Percentiles rank a stretch among this genome's conserved stretches.
These are phyloP conservation scores for Sporopachydermia quercuum DNA, from an alignment of 805 yeast species.

Conservation along the genomic window DNA sequence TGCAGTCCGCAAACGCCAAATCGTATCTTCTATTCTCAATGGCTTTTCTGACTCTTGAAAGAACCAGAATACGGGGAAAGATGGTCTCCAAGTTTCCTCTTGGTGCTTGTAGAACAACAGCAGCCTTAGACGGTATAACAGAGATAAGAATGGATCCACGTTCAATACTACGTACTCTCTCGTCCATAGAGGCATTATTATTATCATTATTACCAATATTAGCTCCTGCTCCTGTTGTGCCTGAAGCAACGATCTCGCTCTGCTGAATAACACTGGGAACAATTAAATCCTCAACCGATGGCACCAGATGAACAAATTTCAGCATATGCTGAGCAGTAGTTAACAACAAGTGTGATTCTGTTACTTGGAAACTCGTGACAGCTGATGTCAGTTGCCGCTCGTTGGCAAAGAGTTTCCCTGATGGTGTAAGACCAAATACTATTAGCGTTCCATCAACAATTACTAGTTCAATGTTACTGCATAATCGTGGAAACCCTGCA, in stretches of 20 bases:
- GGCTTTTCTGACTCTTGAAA: slow-evolving; percentile 62
- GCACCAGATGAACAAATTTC: slow-evolving; percentile 60
- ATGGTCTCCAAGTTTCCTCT: slow-evolving; percentile 94
- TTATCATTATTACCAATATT: slow-evolving; percentile 14
- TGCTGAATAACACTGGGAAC: too few species aligned
- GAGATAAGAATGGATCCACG: slow-evolving; percentile 80
- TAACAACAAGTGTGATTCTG: slow-evolving; percentile 58
- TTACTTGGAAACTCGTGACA: slow-evolving; percentile 65
- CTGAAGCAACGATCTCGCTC: slow-evolving; percentile 14
- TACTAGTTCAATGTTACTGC: slow-evolving; percentile 12
- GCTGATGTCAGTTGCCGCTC: slow-evolving; percentile 46
- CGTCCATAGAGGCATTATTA: slow-evolving; percentile 34
- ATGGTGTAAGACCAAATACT: slow-evolving; percentile 61
- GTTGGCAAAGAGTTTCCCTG: slow-evolving; percentile 62
- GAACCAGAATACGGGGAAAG: slow-evolving; percentile 82
- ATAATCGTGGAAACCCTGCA: background rate
- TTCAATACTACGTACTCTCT: slow-evolving; percentile 78
- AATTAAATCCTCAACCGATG: slow-evolving; percentile 14
- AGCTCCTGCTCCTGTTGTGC: slow-evolving; percentile 21
- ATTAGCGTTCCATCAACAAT: slow-evolving; percentile 1
- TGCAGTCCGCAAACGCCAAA: slow-evolving; percentile 70
- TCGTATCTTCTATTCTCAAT: slow-evolving; percentile 44
- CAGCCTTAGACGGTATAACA: slow-evolving; percentile 65
- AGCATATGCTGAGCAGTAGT: slow-evolving; percentile 82
- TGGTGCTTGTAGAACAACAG: slow-evolving; percentile 83